Evolutionary conservation across 495 filamentous ascomycete species (phyloP), one percentile per base, ranked within the genome.

Genomic region (Aspergillus nidulans): DNA sequence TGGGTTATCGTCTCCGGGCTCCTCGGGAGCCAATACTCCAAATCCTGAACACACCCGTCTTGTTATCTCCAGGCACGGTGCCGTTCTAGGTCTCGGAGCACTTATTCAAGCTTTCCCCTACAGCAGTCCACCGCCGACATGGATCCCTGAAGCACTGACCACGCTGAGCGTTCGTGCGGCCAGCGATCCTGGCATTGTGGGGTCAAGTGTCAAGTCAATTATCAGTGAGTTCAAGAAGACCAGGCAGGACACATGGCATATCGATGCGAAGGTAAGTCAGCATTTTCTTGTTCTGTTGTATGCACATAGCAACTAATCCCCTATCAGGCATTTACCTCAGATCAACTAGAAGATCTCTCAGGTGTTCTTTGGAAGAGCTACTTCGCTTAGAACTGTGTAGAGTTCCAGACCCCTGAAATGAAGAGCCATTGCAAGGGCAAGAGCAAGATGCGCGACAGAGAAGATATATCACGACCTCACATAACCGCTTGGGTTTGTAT

Each of bases 351-450:
- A 68, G 92, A 97, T 68, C 74, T 98, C 19, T 92, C 96, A 61
- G 94, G 94, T 40, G 95, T 97, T 34, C 77, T 99, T 53, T 99
- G 95, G 95, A 97, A 97, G 85, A 96, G 91, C 65, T 99, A 99
- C 67, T 99, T 97, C 77, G 94, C 94, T 52, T 97, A 79, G 34
- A 26, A 4, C 23, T n/a, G n/a, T n/a, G n/a, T 16, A 25, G 26
- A 39, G n/a, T n/a, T n/a, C n/a, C n/a, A n/a, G n/a, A n/a, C n/a
- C n/a, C n/a, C n/a, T n/a, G n/a, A n/a, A n/a, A n/a, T n/a, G n/a
- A n/a, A n/a, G n/a, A n/a, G n/a, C n/a, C n/a, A n/a, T n/a, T 12
- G 30, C 30, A 12, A 34, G 15, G 30, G 15, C 8, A 6, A 34
- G 30, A 34, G 15, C 30, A 34, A 34, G 2, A 34, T 34, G 30